A percentile compares a stretch with the other conserved stretches of the same genome.
phyloP scores from a whole-genome alignment of 2,329 filamentous ascomycete species.

The Fusarium chuoi region DNA sequence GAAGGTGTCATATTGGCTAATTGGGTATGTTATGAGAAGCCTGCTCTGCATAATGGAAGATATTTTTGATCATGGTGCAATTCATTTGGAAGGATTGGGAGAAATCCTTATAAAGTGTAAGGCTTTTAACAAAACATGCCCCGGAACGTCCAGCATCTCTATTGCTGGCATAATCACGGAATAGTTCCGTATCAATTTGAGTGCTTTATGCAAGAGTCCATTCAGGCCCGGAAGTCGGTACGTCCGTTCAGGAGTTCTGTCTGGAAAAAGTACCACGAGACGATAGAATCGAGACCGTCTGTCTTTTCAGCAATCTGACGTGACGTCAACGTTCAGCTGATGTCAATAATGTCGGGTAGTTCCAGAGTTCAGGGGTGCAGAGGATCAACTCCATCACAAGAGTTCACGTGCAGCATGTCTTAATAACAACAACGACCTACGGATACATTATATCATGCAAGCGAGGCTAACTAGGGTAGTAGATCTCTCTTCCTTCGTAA shows the following conservation, averaged over 20 bases:
- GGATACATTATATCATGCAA: neutral
- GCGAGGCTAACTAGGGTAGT: neutral
- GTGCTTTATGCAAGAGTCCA: constrained; percentile 8
- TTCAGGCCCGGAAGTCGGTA: constrained; percentile 5
- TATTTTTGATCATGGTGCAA: neutral
- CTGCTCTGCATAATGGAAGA: neutral
- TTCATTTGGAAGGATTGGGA: neutral
- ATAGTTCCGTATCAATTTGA: neutral
- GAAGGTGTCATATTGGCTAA: constrained; percentile 5
- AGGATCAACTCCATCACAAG: neutral
- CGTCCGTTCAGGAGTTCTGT: neutral
- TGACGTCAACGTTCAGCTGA: constrained; percentile 28
- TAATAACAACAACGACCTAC: neutral
- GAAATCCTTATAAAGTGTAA: neutral
- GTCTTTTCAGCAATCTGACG: constrained; percentile 14
- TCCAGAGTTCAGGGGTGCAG: neutral
- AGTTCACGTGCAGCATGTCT: neutral
- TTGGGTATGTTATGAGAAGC: constrained; percentile 6
- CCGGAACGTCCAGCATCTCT: neutral
- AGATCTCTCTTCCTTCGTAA: neutral
- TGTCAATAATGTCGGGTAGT: neutral
- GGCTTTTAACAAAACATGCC: neutral
- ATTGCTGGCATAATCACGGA: neutral
- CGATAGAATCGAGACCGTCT: neutral
- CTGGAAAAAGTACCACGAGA: constrained; percentile 5